Conservation (phyloP, 495 filamentous ascomycete species). For the Xylaria palmicola region DNA sequence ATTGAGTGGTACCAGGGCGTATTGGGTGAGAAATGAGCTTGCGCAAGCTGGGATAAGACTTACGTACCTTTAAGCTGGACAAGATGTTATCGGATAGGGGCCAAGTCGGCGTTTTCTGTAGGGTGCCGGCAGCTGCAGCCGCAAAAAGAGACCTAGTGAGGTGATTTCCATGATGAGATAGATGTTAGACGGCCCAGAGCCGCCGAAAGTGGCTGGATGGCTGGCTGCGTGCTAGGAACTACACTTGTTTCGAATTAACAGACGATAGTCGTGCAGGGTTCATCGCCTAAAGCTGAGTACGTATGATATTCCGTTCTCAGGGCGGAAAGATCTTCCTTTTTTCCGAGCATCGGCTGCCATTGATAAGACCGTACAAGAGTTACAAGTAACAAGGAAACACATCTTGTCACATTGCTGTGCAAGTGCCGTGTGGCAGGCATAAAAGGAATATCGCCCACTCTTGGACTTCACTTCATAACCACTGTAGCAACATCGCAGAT, state of each 20-base stretch:
- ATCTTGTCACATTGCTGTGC: neutral
- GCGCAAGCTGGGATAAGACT: neutral
- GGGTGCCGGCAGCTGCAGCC: neutral
- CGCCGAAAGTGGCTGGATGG: conserved; percentile 6
- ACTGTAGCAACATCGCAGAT: conserved; percentile 28
- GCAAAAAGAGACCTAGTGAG: neutral
- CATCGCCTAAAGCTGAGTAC: conserved; percentile 31
- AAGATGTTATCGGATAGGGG: neutral
- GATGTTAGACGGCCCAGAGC: conserved; percentile 25
- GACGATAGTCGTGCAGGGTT: conserved; percentile 18
- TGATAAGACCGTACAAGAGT: conserved; percentile 3
- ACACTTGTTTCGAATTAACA: conserved; percentile 27
- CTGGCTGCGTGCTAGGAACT: neutral
- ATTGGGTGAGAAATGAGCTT: neutral
- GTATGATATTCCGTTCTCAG: conserved; percentile 30
- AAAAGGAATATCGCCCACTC: conserved; percentile 15
- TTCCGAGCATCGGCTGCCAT: conserved; percentile 25
- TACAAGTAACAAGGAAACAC: neutral
- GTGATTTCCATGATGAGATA: neutral
- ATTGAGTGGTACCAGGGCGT: neutral
- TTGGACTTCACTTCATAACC: conserved; percentile 13
- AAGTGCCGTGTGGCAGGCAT: conserved; percentile 5
- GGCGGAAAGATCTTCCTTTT: conserved; percentile 34
- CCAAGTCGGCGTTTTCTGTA: neutral
- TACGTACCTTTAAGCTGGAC: neutral